Conservation (phyloP, 805 yeast genomes). For the Saturnispora sanitii region DNA sequence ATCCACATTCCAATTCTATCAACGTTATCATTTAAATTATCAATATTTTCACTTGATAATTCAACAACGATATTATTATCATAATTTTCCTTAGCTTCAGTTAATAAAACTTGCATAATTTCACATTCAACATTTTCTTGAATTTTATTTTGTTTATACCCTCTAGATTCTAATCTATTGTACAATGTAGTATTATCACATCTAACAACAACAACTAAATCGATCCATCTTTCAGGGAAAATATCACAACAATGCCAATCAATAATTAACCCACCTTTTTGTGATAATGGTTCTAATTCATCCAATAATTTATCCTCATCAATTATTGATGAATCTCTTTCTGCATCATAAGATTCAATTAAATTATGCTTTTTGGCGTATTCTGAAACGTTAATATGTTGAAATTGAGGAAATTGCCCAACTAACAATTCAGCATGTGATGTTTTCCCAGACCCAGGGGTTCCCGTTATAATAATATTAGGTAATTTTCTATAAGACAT, state of each 20-base stretch:
- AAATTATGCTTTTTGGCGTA: constrained; percentile 71
- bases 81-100: constrained; percentile 81
- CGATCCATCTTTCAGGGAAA: constrained; percentile 88
- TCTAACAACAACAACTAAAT: constrained; percentile 80
- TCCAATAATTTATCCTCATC: constrained; percentile 88
- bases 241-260: constrained; percentile 98
- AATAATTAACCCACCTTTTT: constrained; percentile 77
- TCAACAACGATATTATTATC: constrained; percentile 75
- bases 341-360: constrained; percentile 78
- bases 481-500: constrained; percentile 36
- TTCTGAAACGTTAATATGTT: constrained; percentile 61
- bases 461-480: constrained; percentile 86
- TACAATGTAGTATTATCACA: constrained; percentile 63
- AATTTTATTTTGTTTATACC: constrained; percentile 71
- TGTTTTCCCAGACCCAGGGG: constrained; percentile 87
- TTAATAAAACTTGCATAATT: constrained; percentile 84
- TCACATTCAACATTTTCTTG: constrained; percentile 93
- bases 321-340: constrained; percentile 75
- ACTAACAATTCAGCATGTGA: constrained; percentile 53
- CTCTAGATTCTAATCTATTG: constrained; percentile 68
- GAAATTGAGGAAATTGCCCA: constrained; percentile 39
- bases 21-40: constrained; percentile 75
- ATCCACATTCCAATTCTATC: constrained; percentile 69
- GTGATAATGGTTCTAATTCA: constrained; percentile 64
- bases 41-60: constrained; percentile 59